Base-by-base conservation (phyloP, 2,329 filamentous ascomycete species). In the Coleophoma crateriformis region DNA sequence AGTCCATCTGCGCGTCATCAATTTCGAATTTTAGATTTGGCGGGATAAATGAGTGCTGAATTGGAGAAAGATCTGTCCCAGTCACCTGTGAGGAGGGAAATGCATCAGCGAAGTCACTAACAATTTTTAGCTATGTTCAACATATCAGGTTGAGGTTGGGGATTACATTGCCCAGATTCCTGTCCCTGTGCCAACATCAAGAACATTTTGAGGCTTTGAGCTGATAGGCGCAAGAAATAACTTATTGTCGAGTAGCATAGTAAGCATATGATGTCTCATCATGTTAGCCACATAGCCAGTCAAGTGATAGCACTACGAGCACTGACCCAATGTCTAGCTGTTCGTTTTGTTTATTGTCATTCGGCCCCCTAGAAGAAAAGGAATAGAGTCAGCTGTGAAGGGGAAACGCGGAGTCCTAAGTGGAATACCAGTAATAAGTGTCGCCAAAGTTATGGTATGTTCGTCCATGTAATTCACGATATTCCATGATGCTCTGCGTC, bases 1-100 rank as follows among this genome's bases (percentile, higher is more conserved):
- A 64, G 14, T 58, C 54, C 11, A 53, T 50, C 13, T 59, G 59
- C 45, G 59, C 54, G 42, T 64, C 61, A 39, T 64, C 61, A 13
- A 64, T 51, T 48, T 63, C 61, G 35, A 50, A 50, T 8, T 34
- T 43, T 14, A 47, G 35, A 20, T 50, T 50, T 33, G 48, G 48
- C 13, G 48, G 48, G 5, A 47, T 38, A n/a, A 34, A 49, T 0
- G 27, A 35, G 3, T 44, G 48, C 32, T 50, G 48, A 2, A 39
- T 47, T 10, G 48, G 48, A 3, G 44, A 48, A 7, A 50, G 44
- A 13, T 50, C 48, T 10, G 48, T 50, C 48, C 48, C 32, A n/a
- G 33, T 43, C 11, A 20, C 10, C 17, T 22, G 40, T 43, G 14
- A 43, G 40, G 12, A n/a, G 22, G 17, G n/a, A 10, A 13, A 20